Evolutionary conservation across 1,284 basidiomycete genomes (phyloP).

Genomic region (Xanthoconium separans): DNA sequence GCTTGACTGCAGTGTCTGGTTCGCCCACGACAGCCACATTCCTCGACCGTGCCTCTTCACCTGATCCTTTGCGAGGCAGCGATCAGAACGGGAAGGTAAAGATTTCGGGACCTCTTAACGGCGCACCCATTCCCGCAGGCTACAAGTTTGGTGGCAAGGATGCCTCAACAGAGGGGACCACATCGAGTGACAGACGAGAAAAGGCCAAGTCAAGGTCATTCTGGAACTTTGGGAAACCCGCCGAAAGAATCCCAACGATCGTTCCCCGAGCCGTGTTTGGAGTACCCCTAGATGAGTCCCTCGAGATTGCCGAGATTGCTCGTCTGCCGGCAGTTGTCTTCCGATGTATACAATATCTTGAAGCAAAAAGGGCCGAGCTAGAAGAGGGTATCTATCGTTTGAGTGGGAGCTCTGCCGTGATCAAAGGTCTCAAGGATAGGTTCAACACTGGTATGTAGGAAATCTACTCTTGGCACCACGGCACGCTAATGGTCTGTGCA

Average conservation of each 20-base stretch:
- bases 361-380: conserved; percentile 87
- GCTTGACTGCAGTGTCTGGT: conserved; percentile 46
- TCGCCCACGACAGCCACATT: conserved; percentile 42
- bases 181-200: conserved; percentile 66
- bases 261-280: conserved; percentile 83
- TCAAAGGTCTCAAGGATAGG: conserved; percentile 89
- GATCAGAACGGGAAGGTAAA: conserved; percentile 62
- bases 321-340: conserved; percentile 94
- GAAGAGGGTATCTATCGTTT: conserved; percentile 98
- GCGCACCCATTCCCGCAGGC: conserved; percentile 81
- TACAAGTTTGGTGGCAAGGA: conserved; percentile 85
- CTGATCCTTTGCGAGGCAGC: conserved; percentile 41
- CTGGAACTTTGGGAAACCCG: conserved; percentile 77
- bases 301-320: conserved; percentile 86
- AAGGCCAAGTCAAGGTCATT: conserved; percentile 89
- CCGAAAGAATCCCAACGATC: conserved; percentile 43
- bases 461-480: conserved; percentile 6
- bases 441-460: conserved; percentile 78
- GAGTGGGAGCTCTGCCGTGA: conserved; percentile 89
- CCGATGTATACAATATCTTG: conserved; percentile 88
- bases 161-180: conserved; percentile 43
- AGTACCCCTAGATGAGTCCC: conserved; percentile 82
- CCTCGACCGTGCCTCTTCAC: conserved; percentile 58
- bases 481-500: conserved; percentile 29
- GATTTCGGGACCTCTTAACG: conserved; percentile 88